Evolutionary conservation across 1,284 basidiomycete species (phyloP).

Genomic region (Leucoagaricus sp.): DNA sequence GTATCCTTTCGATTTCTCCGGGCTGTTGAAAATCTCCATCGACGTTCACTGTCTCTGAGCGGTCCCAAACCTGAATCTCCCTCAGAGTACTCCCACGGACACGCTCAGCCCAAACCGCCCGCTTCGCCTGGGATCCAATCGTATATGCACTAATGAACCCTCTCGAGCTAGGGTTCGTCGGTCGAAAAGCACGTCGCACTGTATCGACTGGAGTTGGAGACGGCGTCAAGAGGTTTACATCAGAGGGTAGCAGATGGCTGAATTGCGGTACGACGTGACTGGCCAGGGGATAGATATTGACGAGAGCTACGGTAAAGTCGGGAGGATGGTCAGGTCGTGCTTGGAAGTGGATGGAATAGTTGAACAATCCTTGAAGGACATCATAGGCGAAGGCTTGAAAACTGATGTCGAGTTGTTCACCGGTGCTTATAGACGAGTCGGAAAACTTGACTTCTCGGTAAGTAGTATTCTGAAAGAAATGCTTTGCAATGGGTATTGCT

Average conservation of each 20-base stretch:
- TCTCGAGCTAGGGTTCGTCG: conserved; percentile 16
- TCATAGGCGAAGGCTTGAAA: conserved; percentile 48
- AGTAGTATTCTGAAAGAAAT: conserved; percentile 37
- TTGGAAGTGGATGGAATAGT: conserved; percentile 39
- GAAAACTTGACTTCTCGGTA: conserved; percentile 48
- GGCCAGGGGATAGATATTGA: conserved; percentile 26
- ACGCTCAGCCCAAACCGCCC: conserved; percentile 30
- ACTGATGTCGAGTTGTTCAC: conserved; percentile 16
- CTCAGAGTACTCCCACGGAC: conserved; percentile 23
- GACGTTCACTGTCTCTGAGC: neutral
- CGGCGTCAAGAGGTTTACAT: conserved; percentile 7
- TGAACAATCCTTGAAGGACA: conserved; percentile 52
- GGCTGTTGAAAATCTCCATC: neutral
- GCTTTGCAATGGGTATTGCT: conserved; percentile 25
- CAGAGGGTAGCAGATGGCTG: conserved; percentile 9
- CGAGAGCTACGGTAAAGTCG: conserved; percentile 21
- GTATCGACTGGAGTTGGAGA: conserved; percentile 12
- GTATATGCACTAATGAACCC: conserved; percentile 28
- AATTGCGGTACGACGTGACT: conserved; percentile 15
- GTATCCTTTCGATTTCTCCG: conserved; percentile 33
- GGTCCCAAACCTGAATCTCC: conserved; percentile 28
- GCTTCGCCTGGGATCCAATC: conserved; percentile 26
- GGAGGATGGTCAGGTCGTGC: conserved; percentile 13
- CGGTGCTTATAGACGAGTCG: conserved; percentile 24
- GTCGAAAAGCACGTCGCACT: neutral